These are phyloP conservation scores for Phytopythium ostracodes DNA, from an alignment of 352 stramenopile genomes.

Conservation along the genomic window DNA sequence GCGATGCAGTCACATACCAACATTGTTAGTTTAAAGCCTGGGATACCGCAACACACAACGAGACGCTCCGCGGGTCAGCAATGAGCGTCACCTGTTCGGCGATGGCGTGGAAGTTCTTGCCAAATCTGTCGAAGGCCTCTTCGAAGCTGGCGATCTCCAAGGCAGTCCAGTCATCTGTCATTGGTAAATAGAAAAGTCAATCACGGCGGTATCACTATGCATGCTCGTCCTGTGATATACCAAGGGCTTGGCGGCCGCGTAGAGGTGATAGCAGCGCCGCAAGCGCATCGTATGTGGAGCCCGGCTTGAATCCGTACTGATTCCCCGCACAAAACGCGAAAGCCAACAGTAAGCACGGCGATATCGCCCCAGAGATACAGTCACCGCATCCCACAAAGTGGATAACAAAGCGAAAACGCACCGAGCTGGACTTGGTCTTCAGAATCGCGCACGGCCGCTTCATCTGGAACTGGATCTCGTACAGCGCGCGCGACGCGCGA, in stretches of 20 bases:
- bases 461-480: constrained; percentile 72
- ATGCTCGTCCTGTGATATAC: constrained; percentile 17
- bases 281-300: constrained; percentile 68
- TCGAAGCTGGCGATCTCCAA: constrained; percentile 78
- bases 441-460: constrained; percentile 68
- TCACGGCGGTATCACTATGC: too few relatives aligned
- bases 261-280: constrained; percentile 61
- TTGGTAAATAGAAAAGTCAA: neutral
- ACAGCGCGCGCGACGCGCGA: constrained; percentile 51
- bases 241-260: constrained; percentile 60
- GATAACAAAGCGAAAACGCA: constrained; percentile 13
- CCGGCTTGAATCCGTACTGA: constrained; percentile 68
- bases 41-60: neutral
- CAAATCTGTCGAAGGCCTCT: constrained; percentile 66
- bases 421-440: constrained; percentile 64
- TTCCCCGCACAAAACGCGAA: neutral
- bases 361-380: neutral
- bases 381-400: neutral
- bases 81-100: constrained; percentile 40
- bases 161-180: constrained; percentile 67
- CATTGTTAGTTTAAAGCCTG: neutral
- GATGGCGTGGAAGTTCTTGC: constrained; percentile 77
- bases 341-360: neutral
- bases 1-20: neutral
- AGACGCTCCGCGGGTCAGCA: neutral